A percentile compares a stretch with the other conserved stretches of the same genome.
Conservation (phyloP, 306 rosid species). For the Coriaria nepalensis region DNA sequence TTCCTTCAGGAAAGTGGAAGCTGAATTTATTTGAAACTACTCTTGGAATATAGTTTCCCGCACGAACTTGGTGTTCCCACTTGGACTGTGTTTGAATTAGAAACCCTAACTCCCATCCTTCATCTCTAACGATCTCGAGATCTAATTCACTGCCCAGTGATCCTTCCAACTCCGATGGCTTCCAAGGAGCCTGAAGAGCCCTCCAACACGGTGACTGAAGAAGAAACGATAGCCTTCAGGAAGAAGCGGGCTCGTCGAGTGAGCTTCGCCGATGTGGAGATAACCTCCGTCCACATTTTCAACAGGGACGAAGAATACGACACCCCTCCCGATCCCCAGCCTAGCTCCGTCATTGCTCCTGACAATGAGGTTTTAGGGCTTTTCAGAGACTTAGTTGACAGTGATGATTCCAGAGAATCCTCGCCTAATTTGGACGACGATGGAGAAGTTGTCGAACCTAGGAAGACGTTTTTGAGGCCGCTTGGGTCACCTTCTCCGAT, state of each 20-base stretch:
- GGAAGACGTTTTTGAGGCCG: conserved; percentile 33
- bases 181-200: conserved; percentile 29
- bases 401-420: conserved; percentile 33
- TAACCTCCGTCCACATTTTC: conserved; percentile 86
- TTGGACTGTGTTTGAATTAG: too few species aligned
- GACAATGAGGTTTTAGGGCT: conserved; percentile 27
- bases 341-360: conserved; percentile 17
- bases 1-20: too few species aligned
- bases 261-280: conserved; percentile 88
- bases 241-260: conserved; percentile 71
- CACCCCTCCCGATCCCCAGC: conserved; percentile 21
- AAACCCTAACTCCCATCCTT: too few species aligned
- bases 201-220: conserved; percentile 43
- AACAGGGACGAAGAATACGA: conserved; percentile 62
- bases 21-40: too few species aligned
- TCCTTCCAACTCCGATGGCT: conserved; percentile 25
- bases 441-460: conserved; percentile 13
- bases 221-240: conserved; percentile 30
- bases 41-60: too few species aligned
- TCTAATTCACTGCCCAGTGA: too few species aligned
- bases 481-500: conserved; percentile 40
- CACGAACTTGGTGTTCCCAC: too few species aligned
- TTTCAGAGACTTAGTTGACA: conserved; percentile 44
- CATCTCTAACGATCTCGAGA: too few species aligned
- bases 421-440: conserved; percentile 18